These are phyloP conservation scores for Nemania serpens DNA, from an alignment of 2,329 filamentous ascomycete genomes.

Conservation along the genomic window DNA sequence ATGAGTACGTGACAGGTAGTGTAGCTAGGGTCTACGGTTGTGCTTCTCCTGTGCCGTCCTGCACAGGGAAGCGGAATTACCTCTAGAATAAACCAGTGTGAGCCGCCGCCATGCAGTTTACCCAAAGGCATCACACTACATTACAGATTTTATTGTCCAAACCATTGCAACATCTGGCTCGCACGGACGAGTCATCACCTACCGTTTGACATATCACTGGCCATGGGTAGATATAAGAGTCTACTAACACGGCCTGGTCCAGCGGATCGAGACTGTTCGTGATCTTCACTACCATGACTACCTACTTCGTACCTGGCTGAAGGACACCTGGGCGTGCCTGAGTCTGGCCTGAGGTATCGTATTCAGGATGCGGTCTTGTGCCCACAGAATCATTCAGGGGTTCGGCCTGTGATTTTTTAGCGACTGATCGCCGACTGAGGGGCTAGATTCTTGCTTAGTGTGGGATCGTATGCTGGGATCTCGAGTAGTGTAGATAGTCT, in stretches of 20 bases:
- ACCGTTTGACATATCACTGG: neutral
- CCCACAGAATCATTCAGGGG: neutral
- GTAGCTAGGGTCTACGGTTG: neutral
- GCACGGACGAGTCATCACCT: neutral
- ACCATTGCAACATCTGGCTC: neutral
- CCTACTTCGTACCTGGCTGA: too few species aligned
- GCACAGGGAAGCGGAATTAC: neutral
- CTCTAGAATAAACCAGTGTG: neutral
- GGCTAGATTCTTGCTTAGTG: neutral
- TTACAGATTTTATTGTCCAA: neutral
- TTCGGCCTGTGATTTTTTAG: neutral
- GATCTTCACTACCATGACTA: neutral
- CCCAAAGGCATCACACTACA: slow-evolving; percentile 3
- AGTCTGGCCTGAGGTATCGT: neutral
- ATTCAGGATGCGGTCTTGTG: neutral
- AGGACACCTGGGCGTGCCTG: too few species aligned
- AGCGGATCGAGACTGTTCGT: slow-evolving; percentile 6
- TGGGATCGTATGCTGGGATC: slow-evolving; percentile 3
- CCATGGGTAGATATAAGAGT: neutral
- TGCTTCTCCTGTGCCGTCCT: neutral
- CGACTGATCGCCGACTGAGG: neutral
- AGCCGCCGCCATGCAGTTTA: slow-evolving; percentile 1
- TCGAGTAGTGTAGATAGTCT: neutral
- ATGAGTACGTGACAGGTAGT: neutral
- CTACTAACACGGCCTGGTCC: slow-evolving; percentile 5